Percentiles rank a stretch among this genome's conserved stretches.
Evolutionary conservation across 768 basidiomycete genomes (phyloP).

Genomic region (Panellus pusillus): DNA sequence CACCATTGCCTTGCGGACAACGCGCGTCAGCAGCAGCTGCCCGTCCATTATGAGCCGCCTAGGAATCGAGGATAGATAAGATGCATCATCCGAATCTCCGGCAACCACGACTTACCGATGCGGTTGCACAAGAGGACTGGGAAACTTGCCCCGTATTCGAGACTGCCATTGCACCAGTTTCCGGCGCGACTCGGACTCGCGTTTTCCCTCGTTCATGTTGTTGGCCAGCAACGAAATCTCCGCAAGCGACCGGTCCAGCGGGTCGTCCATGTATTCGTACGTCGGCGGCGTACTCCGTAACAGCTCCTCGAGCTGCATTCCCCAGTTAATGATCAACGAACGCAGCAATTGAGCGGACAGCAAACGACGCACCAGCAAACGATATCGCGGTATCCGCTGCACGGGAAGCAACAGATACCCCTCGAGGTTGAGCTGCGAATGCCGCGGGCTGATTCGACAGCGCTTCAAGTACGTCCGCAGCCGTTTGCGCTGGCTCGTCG

Average conservation of each 20-base stretch:
- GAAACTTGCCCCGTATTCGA: constrained; percentile 88
- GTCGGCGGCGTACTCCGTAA: constrained; percentile 81
- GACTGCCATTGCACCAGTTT: constrained; percentile 91
- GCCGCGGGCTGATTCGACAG: constrained; percentile 84
- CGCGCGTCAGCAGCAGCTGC: constrained; percentile 77
- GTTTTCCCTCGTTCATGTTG: constrained; percentile 98
- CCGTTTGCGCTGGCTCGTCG: constrained; percentile 82
- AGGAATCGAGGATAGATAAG: background rate
- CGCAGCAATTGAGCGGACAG: constrained; percentile 1
- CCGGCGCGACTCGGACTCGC: constrained; percentile 88
- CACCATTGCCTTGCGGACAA: constrained; percentile 81
- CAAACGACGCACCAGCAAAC: constrained; percentile 70
- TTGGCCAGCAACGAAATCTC: constrained; percentile 89
- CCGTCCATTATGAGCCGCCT: constrained; percentile 96
- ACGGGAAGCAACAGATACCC: constrained; percentile 93
- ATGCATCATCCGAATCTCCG: constrained; percentile 5
- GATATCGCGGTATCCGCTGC: constrained; percentile 96
- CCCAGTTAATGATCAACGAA: constrained; percentile 12
- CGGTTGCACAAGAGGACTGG: constrained; percentile 96
- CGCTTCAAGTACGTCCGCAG: constrained; percentile 89
- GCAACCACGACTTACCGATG: constrained; percentile 65
- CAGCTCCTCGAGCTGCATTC: constrained; percentile 81
- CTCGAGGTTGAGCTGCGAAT: constrained; percentile 92
- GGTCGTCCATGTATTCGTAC: constrained; percentile 74
- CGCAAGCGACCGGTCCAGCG: constrained; percentile 79